Evolutionary conservation across 768 basidiomycete species (phyloP).

Genomic region (Boletus bicolor): DNA sequence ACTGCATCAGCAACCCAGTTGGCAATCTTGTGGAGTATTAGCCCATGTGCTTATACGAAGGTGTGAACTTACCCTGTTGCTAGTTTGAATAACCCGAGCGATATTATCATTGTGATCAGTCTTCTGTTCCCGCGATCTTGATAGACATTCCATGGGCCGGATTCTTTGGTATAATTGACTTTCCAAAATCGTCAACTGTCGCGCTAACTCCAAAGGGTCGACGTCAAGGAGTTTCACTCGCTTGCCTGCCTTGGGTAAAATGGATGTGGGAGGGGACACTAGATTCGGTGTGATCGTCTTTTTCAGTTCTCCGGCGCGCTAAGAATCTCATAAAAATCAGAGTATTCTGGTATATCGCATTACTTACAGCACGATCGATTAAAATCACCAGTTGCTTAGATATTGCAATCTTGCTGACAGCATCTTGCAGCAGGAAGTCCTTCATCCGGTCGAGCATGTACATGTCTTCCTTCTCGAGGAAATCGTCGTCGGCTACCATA

Average conservation of each 20-base stretch:
- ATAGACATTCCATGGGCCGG: slow-evolving; percentile 85
- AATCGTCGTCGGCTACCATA: slow-evolving; percentile 81
- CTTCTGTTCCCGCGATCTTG: slow-evolving; percentile 74
- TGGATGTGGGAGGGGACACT: slow-evolving; percentile 68
- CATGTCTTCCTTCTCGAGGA: slow-evolving; percentile 83
- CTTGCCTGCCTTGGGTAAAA: slow-evolving; percentile 67
- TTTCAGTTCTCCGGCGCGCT: slow-evolving; percentile 54
- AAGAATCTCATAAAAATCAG: slow-evolving; percentile 19
- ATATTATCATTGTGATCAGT: slow-evolving; percentile 80
- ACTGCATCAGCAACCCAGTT: slow-evolving; percentile 89
- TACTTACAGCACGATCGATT: slow-evolving; percentile 77
- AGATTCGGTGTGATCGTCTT: slow-evolving; percentile 55
- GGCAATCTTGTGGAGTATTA: slow-evolving; percentile 60
- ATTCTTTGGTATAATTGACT: slow-evolving; percentile 84
- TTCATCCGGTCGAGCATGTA: slow-evolving; percentile 80
- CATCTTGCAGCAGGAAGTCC: slow-evolving; percentile 67
- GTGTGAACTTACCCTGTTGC: slow-evolving; percentile 62
- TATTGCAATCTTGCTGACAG: slow-evolving; percentile 60
- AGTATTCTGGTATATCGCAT: neutral
- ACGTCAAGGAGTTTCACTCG: slow-evolving; percentile 83
- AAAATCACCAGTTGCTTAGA: slow-evolving; percentile 71
- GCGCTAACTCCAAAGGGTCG: slow-evolving; percentile 83
- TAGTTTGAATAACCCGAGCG: slow-evolving; percentile 80
- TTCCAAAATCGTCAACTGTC: slow-evolving; percentile 92
- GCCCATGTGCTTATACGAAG: neutral